Evolutionary conservation across 441 rosid species (phyloP).

Genomic region (Jatropha multifida): DNA sequence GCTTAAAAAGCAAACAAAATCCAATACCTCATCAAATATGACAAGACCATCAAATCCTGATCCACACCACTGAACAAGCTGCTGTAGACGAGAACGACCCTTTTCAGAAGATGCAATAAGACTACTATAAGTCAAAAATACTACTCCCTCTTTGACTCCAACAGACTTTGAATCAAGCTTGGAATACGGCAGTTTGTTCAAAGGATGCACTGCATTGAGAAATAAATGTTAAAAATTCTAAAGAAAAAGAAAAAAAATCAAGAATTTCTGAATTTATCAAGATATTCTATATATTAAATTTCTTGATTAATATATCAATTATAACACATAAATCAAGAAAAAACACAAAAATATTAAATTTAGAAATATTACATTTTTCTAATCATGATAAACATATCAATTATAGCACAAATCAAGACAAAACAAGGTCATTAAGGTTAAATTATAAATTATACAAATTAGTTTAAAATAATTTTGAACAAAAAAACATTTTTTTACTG

Average conservation of each 20-base stretch:
- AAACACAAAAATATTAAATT: too few relatives aligned
- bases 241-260: background rate
- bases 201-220: conserved; percentile 81
- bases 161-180: conserved; percentile 96
- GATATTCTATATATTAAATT: background rate
- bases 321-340: background rate
- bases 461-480: background rate
- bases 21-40: conserved; percentile 85
- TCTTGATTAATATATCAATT: background rate
- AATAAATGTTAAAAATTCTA: conserved; percentile 9
- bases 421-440: background rate
- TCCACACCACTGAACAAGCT: conserved; percentile 99
- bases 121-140: conserved; percentile 94
- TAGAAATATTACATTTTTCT: too few relatives aligned
- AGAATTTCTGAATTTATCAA: background rate
- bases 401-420: background rate
- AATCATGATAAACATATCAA: too few relatives aligned
- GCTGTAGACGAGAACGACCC: conserved; percentile 97
- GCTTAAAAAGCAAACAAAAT: conserved; percentile 19
- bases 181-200: conserved; percentile 96
- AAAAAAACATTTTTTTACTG: background rate
- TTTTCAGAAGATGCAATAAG: conserved; percentile 99
- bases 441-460: background rate
- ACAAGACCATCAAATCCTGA: conserved; percentile 84
- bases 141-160: conserved; percentile 88